phyloP scores from a whole-genome alignment of 1,284 basidiomycete species.

The Bondarzewia mesenterica region DNA sequence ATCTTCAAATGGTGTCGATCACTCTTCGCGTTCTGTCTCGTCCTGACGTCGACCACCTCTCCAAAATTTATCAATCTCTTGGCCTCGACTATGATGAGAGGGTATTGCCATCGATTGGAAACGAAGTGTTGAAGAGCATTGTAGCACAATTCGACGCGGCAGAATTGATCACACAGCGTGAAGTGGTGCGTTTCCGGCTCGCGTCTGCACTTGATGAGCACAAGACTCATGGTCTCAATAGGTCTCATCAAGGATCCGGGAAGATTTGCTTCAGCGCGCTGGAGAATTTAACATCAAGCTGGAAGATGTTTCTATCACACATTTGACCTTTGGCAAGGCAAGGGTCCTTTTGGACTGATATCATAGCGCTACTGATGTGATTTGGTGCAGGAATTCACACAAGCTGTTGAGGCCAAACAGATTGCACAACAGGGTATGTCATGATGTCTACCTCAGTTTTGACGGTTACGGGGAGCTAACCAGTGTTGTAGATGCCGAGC shows the following conservation, averaged over 20 bases:
- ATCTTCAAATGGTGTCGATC: constrained; percentile 96
- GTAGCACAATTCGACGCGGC: constrained; percentile 99
- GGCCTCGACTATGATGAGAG: constrained; percentile 98
- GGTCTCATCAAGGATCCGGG: constrained; percentile 92
- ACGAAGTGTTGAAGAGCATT: constrained; percentile 96
- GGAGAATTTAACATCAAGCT: constrained; percentile 94
- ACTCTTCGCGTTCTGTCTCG: constrained; percentile 94
- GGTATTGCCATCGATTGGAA: constrained; percentile 89
- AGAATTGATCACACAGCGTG: constrained; percentile 87
- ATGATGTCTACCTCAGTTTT: constrained; percentile 1
- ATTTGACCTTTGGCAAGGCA: constrained; percentile 77
- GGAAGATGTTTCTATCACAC: constrained; percentile 96
- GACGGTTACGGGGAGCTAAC: constrained; percentile 2
- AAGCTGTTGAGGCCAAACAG: constrained; percentile 98
- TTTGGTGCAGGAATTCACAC: constrained; percentile 71
- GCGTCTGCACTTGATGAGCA: not conserved
- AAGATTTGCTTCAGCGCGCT: constrained; percentile 88
- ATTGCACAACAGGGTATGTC: constrained; percentile 84
- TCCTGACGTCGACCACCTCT: constrained; percentile 82
- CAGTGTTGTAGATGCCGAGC: constrained; percentile 72
- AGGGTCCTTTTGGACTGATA: constrained; percentile 8
- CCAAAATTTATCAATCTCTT: constrained; percentile 92
- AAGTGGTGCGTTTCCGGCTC: constrained; percentile 49
- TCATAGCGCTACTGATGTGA: not conserved
- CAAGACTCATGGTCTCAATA: constrained; percentile 19